phyloP scores from a whole-genome alignment of 495 filamentous ascomycete species.

The Penicillium angulare region DNA sequence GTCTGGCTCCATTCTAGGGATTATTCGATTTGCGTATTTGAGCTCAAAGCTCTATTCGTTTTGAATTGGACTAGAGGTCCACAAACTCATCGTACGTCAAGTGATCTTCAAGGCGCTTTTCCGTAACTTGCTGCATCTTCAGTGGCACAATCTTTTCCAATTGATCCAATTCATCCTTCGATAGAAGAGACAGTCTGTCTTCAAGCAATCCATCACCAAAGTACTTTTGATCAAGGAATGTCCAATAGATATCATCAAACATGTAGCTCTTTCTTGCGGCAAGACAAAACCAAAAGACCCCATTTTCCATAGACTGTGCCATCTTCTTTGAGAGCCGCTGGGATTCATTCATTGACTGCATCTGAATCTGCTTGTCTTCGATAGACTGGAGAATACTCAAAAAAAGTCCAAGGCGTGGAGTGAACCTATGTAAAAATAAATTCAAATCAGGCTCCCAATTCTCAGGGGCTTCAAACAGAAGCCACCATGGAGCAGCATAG shows the following conservation, averaged over 20 bases:
- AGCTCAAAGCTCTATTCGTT: too few species aligned
- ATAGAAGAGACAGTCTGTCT: constrained; percentile 6
- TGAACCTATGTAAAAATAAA: constrained; percentile 1
- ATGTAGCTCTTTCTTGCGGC: constrained; percentile 7
- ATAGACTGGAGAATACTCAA: not conserved
- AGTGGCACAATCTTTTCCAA: constrained; percentile 1
- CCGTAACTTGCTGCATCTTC: constrained; percentile 12
- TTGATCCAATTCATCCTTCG: not conserved
- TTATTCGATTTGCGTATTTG: too few species aligned
- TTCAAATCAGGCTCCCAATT: constrained; percentile 21
- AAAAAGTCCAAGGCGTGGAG: not conserved
- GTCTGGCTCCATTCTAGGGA: too few species aligned
- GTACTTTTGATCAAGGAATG: constrained; percentile 8
- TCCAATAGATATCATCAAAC: constrained; percentile 21
- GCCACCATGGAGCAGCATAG: constrained; percentile 39
- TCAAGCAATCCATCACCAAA: constrained; percentile 6
- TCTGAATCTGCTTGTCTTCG: constrained; percentile 4
- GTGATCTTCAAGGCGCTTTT: not conserved
- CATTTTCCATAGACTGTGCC: constrained; percentile 8
- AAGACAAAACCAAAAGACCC: constrained; percentile 12
- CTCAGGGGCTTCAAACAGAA: constrained; percentile 33
- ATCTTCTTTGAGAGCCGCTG: constrained; percentile 9
- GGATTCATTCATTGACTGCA: not conserved
- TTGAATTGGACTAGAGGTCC: too few species aligned
- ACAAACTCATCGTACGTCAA: not conserved